Evolutionary conservation across 75 land plant species (phyloP), one percentile per base, ranked within the genome.

Genomic region (Chamaecyparis obtusa): DNA sequence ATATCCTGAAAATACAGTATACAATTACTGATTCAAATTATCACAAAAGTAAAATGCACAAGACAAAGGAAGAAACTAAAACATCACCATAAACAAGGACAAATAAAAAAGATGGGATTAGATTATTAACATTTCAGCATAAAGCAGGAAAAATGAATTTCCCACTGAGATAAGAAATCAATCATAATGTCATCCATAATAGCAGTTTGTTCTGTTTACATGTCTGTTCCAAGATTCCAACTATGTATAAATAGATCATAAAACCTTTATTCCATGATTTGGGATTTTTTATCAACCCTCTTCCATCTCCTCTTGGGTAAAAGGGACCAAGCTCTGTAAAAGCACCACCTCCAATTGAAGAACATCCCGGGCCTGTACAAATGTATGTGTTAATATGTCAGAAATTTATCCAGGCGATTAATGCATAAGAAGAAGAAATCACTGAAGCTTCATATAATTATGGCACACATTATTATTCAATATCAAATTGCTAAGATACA

Each of bases 261-360:
- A 74, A 11, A 94, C 98, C 96, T 95, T 87, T 92, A 85, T 96
- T 96, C 98, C 96, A 96, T 15, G 95, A 91, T 48, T 88, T 85
- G 2, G 86, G 85, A 86, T 97, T 97, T 86, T 41, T 90, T 16
- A 87, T 54, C 77, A 97, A 94, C 24, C 91, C 93, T 10, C 91
- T 90, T 6, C 99, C 99, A 91, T 96, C 95, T 60, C 92, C 93
- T 86, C 55, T 89, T n/a, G 99, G 99, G 71, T 88, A 97, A 81
- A 97, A 97, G 2, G 99, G 99, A 54, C 98, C 99, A 72, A 97
- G 89, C 86, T 97, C 99, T 60, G 96, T 97, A 80, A 97, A 93
- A 30, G 98, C 98, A 81, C 99, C 99, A 16, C 98, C 96, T 35
- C 99, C 99, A 84, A 97, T 84, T 16, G 99, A 97, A 24, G 99